Base-by-base conservation (phyloP, 148 eudicot species). In the Selenicereus undatus region DNA sequence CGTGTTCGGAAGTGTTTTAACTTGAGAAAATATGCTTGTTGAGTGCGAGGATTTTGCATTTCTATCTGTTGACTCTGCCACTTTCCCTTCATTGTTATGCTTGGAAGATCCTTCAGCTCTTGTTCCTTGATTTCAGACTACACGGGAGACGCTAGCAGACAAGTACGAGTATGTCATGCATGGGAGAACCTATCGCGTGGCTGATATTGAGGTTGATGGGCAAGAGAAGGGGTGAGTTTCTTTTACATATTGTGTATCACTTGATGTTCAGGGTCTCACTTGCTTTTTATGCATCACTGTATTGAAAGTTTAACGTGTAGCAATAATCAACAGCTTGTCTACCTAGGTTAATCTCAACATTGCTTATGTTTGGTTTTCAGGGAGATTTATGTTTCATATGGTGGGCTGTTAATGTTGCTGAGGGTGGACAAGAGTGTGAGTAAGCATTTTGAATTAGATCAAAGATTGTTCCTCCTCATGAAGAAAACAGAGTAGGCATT, bases 121-220 rank as follows among this genome's bases (percentile, higher is more conserved):
- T 76, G 29, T 56, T 73, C 43, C 77, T 69, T 56, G 69, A 52
- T 88, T 87, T 79, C 93, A 94, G 98, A 93, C 95, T 35, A 84
- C 87, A 60, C 84, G 92, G 76, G 90, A 88, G 82, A 88, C 92
- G n/a, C 88, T 94, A 62, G 98, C 98, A 10, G 98, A 95, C 90
- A 87, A 87, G 65, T 95, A 86, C 69, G 98, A 95, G 66, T 95
- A 95, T 88, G 98, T 95, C 71, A 95, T 93, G 98, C 94, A 95
- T 80, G 98, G 98, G 71, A 94, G 88, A 83, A 78, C 92, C 58
- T 94, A 88, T 83, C 91, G 91, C 74, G 88, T 94, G 51, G 85
- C 93, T 68, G 94, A 90, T 71, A 86, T 88, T 78, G 85, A 85
- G 58, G 75, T 86, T 77, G 89, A 89, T 73, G 89, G 89, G 26